Evolutionary conservation across 2,329 filamentous ascomycete genomes (phyloP), one percentile per base, ranked within the genome.

Genomic region (Talaromyces rugulosus): DNA sequence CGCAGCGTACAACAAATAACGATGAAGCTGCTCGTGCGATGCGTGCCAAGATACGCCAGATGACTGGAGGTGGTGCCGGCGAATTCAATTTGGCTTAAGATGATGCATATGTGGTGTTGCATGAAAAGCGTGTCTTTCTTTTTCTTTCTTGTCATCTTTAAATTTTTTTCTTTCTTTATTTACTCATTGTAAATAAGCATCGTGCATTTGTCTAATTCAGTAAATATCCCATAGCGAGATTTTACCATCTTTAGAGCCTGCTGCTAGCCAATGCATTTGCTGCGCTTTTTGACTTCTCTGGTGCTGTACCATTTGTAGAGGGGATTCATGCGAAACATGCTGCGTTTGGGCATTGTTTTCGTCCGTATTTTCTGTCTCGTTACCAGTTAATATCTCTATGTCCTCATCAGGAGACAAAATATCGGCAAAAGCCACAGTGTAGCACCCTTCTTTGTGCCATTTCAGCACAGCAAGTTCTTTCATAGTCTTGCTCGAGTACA

Each of bases 161-260:
- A n/a, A n/a, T 70, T 69, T 69, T 72, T 66, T 33, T 58, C 54
- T 12, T 57, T 31, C 50, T 27, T 27, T 52, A n/a, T 34, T 33
- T 34, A 4, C 50, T 31, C n/a, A 36, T 54, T 60, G 58, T 34
- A 56, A 31, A 31, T 47, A 55, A n/a, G 9, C 23, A 52, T 59
- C 11, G 16, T 16, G 50, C 27, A 58, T 63, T 69, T 71, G 70
- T 63, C 52, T 65, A 18, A 47, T 63, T 65, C 79, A 93, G 74
- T 95, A 99, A 62, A 98, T 87, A 78, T 97, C 91, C 95, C 95
- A 99, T 67, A 99, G 79, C 72, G 92, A 96, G 65, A 98, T 86
- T 74, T 96, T 96, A 18, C 94, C 95, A 78, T 98, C 95, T 74
- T 98, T 99, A 60, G 91, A 90, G 1, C 95, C 95, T 1, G 87